These are phyloP conservation scores for Parascedosporium putredinis DNA, from an alignment of 2,329 filamentous ascomycete species.

Conservation along the genomic window DNA sequence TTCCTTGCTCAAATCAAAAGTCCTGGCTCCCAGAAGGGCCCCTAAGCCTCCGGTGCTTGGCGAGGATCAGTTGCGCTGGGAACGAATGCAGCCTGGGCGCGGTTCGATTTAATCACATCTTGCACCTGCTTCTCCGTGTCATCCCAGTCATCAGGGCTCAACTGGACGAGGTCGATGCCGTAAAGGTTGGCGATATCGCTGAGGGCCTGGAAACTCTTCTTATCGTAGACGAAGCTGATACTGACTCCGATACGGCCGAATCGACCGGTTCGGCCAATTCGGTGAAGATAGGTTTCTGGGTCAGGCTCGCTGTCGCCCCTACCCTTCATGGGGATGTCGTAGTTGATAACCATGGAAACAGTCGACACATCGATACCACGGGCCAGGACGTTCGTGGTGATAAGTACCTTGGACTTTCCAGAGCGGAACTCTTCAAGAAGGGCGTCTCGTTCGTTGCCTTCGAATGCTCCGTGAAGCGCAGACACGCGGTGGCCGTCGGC, in stretches of 20 bases:
- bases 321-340: constrained; percentile 72
- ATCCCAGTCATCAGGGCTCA: constrained; percentile 87
- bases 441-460: constrained; percentile 70
- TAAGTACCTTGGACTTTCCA: constrained; percentile 87
- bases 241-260: constrained; percentile 95
- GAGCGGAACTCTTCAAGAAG: constrained; percentile 80
- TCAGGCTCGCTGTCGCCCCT: constrained; percentile 74
- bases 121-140: constrained; percentile 75
- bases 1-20: too few species aligned
- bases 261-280: constrained; percentile 91
- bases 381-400: constrained; percentile 92
- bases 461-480: constrained; percentile 78
- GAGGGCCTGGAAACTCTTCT: constrained; percentile 69
- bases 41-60: constrained; percentile 10
- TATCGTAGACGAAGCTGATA: constrained; percentile 87
- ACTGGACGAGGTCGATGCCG: constrained; percentile 66
- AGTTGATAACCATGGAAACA: constrained; percentile 98
- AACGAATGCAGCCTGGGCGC: constrained; percentile 44
- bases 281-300: constrained; percentile 91
- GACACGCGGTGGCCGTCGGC: constrained; percentile 86
- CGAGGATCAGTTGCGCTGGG: constrained; percentile 32
- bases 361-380: constrained; percentile 87
- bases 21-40: not conserved
- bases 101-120: constrained; percentile 63
- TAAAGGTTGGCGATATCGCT: constrained; percentile 73